Evolutionary conservation across 2,329 filamentous ascomycete species (phyloP), one percentile per base, ranked within the genome.

Genomic region (Aspergillus floridensis): DNA sequence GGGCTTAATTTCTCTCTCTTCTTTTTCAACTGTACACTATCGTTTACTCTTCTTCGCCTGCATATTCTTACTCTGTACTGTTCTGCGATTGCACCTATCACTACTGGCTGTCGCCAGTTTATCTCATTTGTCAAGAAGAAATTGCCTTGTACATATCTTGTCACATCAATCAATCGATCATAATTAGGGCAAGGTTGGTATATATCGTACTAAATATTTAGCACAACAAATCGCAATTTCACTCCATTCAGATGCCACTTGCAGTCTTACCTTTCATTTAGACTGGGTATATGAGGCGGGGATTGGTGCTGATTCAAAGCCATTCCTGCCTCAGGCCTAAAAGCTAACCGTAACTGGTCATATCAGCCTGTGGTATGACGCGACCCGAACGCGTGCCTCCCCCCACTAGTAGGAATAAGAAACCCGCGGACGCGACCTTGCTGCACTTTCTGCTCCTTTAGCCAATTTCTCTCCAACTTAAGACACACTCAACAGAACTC

Each of bases 311-410:
- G 16, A 2, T 1, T 2, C 5, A 19, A 44, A 10, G 1, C 14
- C 3, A 44, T 16, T 68, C 29, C 19, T 24, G 64, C 64, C 66
- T 65, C 29, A 66, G 66, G 65, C 58, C 49, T 22, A 3, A 19
- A 47, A 29, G 12, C 66, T 68, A 69, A 63, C 70, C 67, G 24
- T 31, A 71, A 60, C 53, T 48, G 66, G 66, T 64, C 62, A 73
- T 72, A 73, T 72, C 67, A 64, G 66, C 68, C 66, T 68, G 63
- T 67, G 64, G 61, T 64, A 68, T 64, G 63, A 67, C 65, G 65
- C 63, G 68, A 70, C 63, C 53, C 61, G 65, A 52, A 62, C 57
- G 62, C 65, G 62, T 63, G 64, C 62, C 64, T 70, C 69, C 67
- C 67, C 32, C 69, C 69, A 70, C 70, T 66, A 62, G 65, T 62